phyloP scores from a whole-genome alignment of 164 flowering plant genomes.

The Vitis labrusca region DNA sequence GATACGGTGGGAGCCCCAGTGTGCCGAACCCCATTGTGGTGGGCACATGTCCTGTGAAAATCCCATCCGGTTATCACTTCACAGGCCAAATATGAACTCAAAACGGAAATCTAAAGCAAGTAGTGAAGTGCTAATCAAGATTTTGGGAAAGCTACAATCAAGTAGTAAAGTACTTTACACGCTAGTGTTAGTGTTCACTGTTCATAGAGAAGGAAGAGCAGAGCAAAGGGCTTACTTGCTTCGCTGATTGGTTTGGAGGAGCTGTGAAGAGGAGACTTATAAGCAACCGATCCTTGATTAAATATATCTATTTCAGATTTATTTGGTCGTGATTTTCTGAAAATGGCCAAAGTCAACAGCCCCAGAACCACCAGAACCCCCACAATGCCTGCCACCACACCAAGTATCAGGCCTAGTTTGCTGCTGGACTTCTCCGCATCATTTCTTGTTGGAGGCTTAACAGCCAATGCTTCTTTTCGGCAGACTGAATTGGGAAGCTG shows the following conservation, averaged over 20 bases:
- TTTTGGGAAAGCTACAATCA: too few relatives aligned
- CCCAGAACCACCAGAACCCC: slow-evolving; percentile 28
- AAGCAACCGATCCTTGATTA: slow-evolving; percentile 28
- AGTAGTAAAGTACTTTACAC: too few relatives aligned
- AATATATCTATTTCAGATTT: slow-evolving; percentile 11
- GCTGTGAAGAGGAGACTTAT: slow-evolving; percentile 33
- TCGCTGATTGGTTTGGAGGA: slow-evolving; percentile 33
- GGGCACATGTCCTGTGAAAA: slow-evolving; percentile 49
- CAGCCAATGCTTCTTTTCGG: slow-evolving; percentile 71
- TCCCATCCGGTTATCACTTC: neutral
- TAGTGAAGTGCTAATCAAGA: too few relatives aligned
- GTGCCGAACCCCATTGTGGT: slow-evolving; percentile 50
- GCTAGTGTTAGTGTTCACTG: too few relatives aligned
- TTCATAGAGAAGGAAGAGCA: neutral
- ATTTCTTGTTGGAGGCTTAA: slow-evolving; percentile 42
- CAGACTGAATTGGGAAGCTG: slow-evolving; percentile 63
- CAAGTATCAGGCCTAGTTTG: slow-evolving; percentile 53
- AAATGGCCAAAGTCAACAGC: slow-evolving; percentile 32
- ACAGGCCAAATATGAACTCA: neutral
- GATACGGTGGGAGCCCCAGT: slow-evolving; percentile 66
- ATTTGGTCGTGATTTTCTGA: slow-evolving; percentile 23
- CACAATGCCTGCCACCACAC: slow-evolving; percentile 49
- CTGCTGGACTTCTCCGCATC: slow-evolving; percentile 25
- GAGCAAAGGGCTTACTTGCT: slow-evolving; percentile 47
- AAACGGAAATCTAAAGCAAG: too few relatives aligned